These are phyloP conservation scores for Achaetomiella virescens DNA, from an alignment of 495 filamentous ascomycete genomes.

Conservation along the genomic window DNA sequence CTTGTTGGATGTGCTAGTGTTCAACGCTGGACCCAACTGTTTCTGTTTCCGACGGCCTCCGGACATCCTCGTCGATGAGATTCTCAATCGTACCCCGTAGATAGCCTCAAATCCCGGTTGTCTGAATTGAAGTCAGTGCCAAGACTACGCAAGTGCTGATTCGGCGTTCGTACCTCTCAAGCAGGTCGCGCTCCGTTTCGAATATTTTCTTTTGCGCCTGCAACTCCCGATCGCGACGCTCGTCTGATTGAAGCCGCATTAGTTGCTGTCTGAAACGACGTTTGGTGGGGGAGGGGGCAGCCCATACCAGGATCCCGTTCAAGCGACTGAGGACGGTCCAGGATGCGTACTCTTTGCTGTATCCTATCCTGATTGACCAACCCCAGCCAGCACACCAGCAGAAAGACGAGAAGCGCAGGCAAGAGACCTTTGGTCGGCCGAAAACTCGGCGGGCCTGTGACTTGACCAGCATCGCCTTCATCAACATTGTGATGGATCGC, in stretches of 20 bases:
- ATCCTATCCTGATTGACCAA: conserved; percentile 7
- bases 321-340: background rate
- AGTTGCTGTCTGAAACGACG: background rate
- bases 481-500: conserved; percentile 6
- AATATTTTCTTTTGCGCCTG: conserved; percentile 29
- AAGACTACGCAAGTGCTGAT: background rate
- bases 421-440: conserved; percentile 39
- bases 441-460: conserved; percentile 43
- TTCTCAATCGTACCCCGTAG: conserved; percentile 44
- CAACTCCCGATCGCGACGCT: conserved; percentile 13
- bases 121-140: conserved; percentile 10
- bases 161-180: conserved; percentile 31
- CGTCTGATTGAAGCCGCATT: background rate
- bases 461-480: conserved; percentile 28
- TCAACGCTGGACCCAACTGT: conserved; percentile 21
- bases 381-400: conserved; percentile 31
- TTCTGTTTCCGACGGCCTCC: conserved; percentile 17
- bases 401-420: conserved; percentile 18
- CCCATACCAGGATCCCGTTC: conserved; percentile 13
- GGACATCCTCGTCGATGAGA: conserved; percentile 29
- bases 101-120: conserved; percentile 34
- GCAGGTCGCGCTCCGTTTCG: conserved; percentile 32
- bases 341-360: background rate
- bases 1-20: conserved; percentile 24
- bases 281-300: background rate